Evolutionary conservation across 1,139 yeast species (phyloP).

Genomic region (Wickerhamomyces sp.): DNA sequence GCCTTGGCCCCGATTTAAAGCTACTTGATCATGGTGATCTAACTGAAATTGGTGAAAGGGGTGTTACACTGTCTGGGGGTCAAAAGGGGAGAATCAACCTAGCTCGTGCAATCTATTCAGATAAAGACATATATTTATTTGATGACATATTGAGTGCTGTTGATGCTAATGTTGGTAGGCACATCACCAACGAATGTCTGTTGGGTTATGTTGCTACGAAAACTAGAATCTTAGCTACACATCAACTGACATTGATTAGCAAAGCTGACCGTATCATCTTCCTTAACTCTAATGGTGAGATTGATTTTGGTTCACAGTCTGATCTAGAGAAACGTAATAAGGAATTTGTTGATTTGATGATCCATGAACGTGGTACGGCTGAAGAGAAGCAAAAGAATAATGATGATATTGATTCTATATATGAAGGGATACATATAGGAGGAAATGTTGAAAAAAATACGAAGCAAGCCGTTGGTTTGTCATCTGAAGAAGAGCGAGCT

Average conservation of each 20-base stretch:
- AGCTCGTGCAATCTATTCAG: constrained; percentile 77
- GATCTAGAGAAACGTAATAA: constrained; percentile 10
- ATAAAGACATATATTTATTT: constrained; percentile 58
- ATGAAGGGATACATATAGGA: no score
- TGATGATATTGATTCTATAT: neutral
- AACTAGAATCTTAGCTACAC: constrained; percentile 80
- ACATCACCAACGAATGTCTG: constrained; percentile 67
- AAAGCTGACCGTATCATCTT: constrained; percentile 66
- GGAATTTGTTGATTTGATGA: neutral
- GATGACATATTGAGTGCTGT: constrained; percentile 90
- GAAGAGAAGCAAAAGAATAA: neutral
- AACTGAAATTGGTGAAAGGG: constrained; percentile 89
- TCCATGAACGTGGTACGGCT: neutral
- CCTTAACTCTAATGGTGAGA: constrained; percentile 55
- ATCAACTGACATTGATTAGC: constrained; percentile 64
- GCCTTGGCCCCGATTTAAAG: constrained; percentile 61
- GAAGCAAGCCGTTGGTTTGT: constrained; percentile 13
- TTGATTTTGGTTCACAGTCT: constrained; percentile 49
- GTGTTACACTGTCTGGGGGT: constrained; percentile 87
- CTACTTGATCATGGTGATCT: constrained; percentile 72
- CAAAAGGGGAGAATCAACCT: constrained; percentile 72
- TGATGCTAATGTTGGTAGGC: constrained; percentile 83
- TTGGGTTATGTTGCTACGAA: constrained; percentile 49
- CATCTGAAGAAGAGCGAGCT: constrained; percentile 29
- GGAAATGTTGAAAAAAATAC: no score